Conservation (phyloP, 768 basidiomycete species). For the Psilocybe subaeruginosa region DNA sequence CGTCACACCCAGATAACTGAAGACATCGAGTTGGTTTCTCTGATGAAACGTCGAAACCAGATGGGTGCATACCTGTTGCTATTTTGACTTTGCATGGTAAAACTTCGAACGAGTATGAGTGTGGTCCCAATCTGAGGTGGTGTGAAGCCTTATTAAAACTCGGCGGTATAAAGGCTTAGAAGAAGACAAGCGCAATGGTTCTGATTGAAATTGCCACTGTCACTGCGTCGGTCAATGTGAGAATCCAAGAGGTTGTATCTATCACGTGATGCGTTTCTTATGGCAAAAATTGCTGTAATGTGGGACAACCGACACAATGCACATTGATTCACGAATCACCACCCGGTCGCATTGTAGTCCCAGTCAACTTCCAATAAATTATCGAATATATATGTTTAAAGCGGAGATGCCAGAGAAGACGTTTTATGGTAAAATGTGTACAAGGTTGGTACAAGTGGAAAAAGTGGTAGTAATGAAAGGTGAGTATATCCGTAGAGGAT, state of each 20-base stretch:
- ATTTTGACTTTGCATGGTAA: constrained; percentile 22
- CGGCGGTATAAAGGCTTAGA: not conserved
- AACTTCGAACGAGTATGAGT: not conserved
- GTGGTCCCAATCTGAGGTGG: not conserved
- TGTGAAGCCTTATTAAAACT: not conserved
- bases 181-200: constrained; percentile 13
- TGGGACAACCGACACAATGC: not conserved
- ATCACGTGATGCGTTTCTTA: not conserved
- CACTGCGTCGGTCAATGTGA: constrained; percentile 2
- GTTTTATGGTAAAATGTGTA: no score
- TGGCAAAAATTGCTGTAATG: not conserved
- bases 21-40: constrained; percentile 3
- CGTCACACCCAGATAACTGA: constrained; percentile 80
- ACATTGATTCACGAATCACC: not conserved
- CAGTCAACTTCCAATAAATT: no score
- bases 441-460: no score
- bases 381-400: no score
- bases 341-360: no score
- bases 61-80: constrained; percentile 23
- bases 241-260: not conserved
- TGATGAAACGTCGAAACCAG: constrained; percentile 1
- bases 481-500: no score
- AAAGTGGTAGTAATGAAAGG: no score
- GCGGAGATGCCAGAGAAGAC: no score
- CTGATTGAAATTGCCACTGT: constrained; percentile 13